Evolutionary conservation across 768 basidiomycete genomes (phyloP).

Genomic region (Leucocoprinus birnbaumii): DNA sequence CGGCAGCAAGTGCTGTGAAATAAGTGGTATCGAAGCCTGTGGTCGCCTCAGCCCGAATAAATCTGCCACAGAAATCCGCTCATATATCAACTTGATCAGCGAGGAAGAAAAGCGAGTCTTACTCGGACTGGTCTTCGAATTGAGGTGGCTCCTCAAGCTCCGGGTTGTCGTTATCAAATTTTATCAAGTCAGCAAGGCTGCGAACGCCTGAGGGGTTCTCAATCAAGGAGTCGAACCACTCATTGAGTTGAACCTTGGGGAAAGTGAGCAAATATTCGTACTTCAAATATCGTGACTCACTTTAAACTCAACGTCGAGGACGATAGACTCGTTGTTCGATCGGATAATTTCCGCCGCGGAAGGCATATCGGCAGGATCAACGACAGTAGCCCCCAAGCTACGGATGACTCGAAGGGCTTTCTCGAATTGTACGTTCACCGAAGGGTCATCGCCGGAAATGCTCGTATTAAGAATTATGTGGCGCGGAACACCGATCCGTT

Average conservation of each 20-base stretch:
- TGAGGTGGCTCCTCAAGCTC: slow-evolving; percentile 42
- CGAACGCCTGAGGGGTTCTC: slow-evolving; percentile 55
- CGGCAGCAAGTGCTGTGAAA: slow-evolving; percentile 39
- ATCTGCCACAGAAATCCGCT: slow-evolving; percentile 18
- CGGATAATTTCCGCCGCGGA: slow-evolving; percentile 46
- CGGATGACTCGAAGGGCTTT: slow-evolving; percentile 33
- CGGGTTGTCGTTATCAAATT: slow-evolving; percentile 51
- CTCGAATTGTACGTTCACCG: slow-evolving; percentile 36
- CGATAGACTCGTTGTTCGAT: slow-evolving; percentile 53
- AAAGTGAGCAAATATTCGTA: background rate
- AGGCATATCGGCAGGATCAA: slow-evolving; percentile 63
- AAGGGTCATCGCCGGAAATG: slow-evolving; percentile 30
- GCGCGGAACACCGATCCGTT: slow-evolving; percentile 53
- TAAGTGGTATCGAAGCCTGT: slow-evolving; percentile 39
- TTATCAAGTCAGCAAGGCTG: slow-evolving; percentile 54
- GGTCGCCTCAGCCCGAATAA: slow-evolving; percentile 36
- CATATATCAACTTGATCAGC: background rate
- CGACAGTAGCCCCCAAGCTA: slow-evolving; percentile 44
- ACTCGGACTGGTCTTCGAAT: slow-evolving; percentile 37
- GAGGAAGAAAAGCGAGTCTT: slow-evolving; percentile 13
- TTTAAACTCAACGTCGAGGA: slow-evolving; percentile 59
- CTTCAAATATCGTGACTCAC: slow-evolving; percentile 22
- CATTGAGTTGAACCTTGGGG: slow-evolving; percentile 47
- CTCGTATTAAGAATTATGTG: slow-evolving; percentile 31
- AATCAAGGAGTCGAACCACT: slow-evolving; percentile 42